A percentile compares a stretch with the other conserved stretches of the same genome.
Conservation (phyloP, 129 eudicot species). For the Erigeron canadensis region DNA sequence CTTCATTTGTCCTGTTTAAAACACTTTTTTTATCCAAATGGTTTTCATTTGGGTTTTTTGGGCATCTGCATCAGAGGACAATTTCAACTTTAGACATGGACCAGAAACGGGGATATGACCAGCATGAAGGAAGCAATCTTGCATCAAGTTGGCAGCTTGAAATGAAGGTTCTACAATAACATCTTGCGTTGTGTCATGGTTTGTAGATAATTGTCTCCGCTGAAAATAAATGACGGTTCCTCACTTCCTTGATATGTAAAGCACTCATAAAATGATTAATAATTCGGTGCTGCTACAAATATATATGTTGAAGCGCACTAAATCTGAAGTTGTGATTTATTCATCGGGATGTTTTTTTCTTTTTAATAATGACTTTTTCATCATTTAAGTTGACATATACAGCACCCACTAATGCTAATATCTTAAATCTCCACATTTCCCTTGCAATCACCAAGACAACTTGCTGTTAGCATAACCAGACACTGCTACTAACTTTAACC, state of each 20-base stretch:
- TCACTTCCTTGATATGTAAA: slow-evolving; percentile 6
- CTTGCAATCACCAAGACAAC: background rate
- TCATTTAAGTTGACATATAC: background rate
- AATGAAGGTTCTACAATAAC: background rate
- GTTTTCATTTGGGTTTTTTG: slow-evolving; percentile 29
- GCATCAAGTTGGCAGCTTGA: slow-evolving; percentile 21
- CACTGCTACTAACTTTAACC: background rate
- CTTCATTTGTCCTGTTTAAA: slow-evolving; percentile 10
- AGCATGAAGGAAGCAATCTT: slow-evolving; percentile 20
- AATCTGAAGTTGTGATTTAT: background rate
- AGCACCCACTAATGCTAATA: background rate
- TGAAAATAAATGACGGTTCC: slow-evolving; percentile 15
- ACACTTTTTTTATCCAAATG: slow-evolving; percentile 16
- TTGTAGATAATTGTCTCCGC: slow-evolving; percentile 14
- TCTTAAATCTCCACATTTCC: background rate
- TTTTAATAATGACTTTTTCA: background rate
- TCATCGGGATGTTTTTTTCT: background rate
- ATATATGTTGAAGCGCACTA: slow-evolving; percentile 10
- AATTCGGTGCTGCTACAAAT: background rate
- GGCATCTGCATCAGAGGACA: slow-evolving; percentile 17
- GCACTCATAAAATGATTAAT: slow-evolving; percentile 4
- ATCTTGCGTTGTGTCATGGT: slow-evolving; percentile 10
- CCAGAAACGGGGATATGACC: background rate
- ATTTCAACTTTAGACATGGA: background rate
- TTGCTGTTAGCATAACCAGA: background rate